A percentile compares a stretch with the other conserved stretches of the same genome.
Evolutionary conservation across 2,329 filamentous ascomycete genomes (phyloP).

Genomic region (Sclerotinia nivalis): DNA sequence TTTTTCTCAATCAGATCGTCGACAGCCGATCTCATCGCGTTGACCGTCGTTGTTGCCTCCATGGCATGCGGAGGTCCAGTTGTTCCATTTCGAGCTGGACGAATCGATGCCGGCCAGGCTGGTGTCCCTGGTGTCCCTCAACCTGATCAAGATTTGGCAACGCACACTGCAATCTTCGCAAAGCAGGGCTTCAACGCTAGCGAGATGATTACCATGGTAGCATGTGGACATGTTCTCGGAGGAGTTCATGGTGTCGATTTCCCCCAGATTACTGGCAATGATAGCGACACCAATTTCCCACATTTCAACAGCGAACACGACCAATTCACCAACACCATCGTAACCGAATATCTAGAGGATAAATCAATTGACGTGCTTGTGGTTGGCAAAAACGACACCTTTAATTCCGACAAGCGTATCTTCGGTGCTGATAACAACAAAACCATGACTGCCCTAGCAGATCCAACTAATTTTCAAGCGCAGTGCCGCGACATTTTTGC

Average conservation of each 20-base stretch:
- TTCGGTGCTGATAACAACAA: slow-evolving; percentile 56
- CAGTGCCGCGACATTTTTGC: slow-evolving; percentile 54
- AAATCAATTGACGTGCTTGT: slow-evolving; percentile 37
- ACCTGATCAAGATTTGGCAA: slow-evolving; percentile 27
- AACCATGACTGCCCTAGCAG: slow-evolving; percentile 52
- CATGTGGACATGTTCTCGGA: slow-evolving; percentile 32
- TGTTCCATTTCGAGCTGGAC: slow-evolving; percentile 29
- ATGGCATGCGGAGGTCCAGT: slow-evolving; percentile 1
- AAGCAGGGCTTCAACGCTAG: slow-evolving; percentile 32
- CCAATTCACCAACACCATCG: neutral
- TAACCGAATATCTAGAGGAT: neutral
- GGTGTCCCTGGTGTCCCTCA: slow-evolving; percentile 32
- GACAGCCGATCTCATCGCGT: slow-evolving; percentile 30
- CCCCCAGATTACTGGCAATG: neutral
- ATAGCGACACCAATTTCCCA: neutral
- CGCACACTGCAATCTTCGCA: slow-evolving; percentile 27
- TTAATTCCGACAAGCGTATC: slow-evolving; percentile 55
- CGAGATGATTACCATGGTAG: slow-evolving; percentile 31
- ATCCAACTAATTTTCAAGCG: slow-evolving; percentile 47
- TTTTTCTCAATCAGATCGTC: slow-evolving; percentile 1
- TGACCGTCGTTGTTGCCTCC: neutral
- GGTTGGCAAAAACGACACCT: slow-evolving; percentile 48
- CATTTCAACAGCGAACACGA: neutral
- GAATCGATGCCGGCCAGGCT: slow-evolving; percentile 32
- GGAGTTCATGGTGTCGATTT: slow-evolving; percentile 28